These are phyloP conservation scores for Nothophaeocryptopus gaeumannii DNA, from an alignment of 2,329 filamentous ascomycete species.

Conservation along the genomic window DNA sequence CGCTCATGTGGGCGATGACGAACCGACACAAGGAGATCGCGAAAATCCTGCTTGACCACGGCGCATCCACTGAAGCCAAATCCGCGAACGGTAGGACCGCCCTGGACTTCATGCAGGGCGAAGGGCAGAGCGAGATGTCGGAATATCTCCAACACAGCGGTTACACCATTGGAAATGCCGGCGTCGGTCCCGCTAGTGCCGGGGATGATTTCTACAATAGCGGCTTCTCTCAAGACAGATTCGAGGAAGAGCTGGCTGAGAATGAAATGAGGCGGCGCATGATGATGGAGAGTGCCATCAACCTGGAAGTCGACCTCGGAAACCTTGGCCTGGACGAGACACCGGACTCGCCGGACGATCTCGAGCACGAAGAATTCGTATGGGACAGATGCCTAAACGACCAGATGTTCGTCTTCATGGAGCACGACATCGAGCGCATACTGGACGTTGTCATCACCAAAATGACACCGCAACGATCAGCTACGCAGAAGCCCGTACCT, in stretches of 20 bases:
- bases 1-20: slow-evolving; percentile 99
- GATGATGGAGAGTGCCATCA: slow-evolving; percentile 99
- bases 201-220: slow-evolving; percentile 91
- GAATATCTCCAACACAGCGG: slow-evolving; percentile 93
- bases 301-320: slow-evolving; percentile 91
- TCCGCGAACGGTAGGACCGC: slow-evolving; percentile 91
- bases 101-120: slow-evolving; percentile 90
- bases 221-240: slow-evolving; percentile 86
- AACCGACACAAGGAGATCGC: slow-evolving; percentile 96
- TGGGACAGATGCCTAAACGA: slow-evolving; percentile 94
- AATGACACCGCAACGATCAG: slow-evolving; percentile 93
- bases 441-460: slow-evolving; percentile 95
- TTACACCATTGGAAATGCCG: slow-evolving; percentile 79
- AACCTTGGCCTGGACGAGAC: slow-evolving; percentile 95
- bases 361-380: slow-evolving; percentile 88
- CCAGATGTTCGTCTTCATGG: slow-evolving; percentile 99
- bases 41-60: slow-evolving; percentile 86
- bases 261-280: slow-evolving; percentile 92
- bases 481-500: slow-evolving; percentile 95
- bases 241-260: slow-evolving; percentile 96
- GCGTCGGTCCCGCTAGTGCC: slow-evolving; percentile 65
- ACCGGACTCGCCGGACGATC: slow-evolving; percentile 81
- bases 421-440: slow-evolving; percentile 85
- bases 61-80: slow-evolving; percentile 92
- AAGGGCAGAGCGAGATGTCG: slow-evolving; percentile 78